Evolutionary conservation across 495 filamentous ascomycete species (phyloP), one percentile per base, ranked within the genome.

Genomic region (Opeltia flavorubescens): DNA sequence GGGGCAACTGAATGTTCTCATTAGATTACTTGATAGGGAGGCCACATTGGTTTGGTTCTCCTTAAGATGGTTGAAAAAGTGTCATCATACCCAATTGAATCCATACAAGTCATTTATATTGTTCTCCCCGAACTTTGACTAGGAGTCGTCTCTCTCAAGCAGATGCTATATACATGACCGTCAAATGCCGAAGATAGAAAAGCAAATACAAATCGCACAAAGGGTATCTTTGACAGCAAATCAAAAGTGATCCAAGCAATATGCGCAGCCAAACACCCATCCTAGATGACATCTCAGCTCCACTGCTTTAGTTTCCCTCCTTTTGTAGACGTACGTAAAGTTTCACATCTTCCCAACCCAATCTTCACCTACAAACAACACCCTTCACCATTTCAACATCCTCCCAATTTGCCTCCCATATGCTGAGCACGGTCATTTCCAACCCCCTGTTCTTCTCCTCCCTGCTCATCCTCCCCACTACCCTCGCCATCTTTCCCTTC

Each of bases 391-490:
- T 33, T n/a, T 30, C 55, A 1, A 60, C 48, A 44, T 60, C 57
- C 13, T 58, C 57, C 53, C 50, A 56, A 30, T 41, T 34, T 17
- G 48, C 57, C 43, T 48, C 44, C 57, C 57, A 60, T 9, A 60
- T 44, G 41, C 49, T 60, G 34, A 58, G 40, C 7, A 60, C 46
- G 17, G 34, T 46, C 47, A 60, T 51, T 13, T 48, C 50, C 36
- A n/a, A 46, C 3, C 31, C 48, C 7, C 15, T 31, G 3, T n/a
- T 33, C 29, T 9, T 15, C 34, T 40, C 50, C n/a, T 44, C 43
- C 20, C 46, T 50, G 36, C 46, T 52, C 7, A 57, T 47, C 29
- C 36, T 55, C 15, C 56, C 52, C 30, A 60, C 11, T 0, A 50
- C 57, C 41, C 57, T 47, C 8, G 36, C 53, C 48, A 60, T 43